Evolutionary conservation across 2,329 filamentous ascomycete genomes (phyloP).

Genomic region (Thielaviopsis musarum): DNA sequence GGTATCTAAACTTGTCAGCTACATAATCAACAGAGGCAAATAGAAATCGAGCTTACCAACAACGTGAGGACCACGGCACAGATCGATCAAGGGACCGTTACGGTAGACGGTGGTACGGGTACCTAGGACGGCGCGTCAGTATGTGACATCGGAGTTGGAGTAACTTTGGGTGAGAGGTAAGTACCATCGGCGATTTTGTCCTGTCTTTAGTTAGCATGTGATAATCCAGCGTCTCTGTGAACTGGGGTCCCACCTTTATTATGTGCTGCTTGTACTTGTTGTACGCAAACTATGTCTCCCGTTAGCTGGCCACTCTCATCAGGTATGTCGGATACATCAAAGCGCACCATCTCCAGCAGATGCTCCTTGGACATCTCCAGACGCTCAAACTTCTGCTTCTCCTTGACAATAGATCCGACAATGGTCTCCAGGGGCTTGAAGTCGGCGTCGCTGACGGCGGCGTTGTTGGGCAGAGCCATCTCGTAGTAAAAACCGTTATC

Average conservation of each 20-base stretch:
- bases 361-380: constrained; percentile 80
- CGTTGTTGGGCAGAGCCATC: constrained; percentile 65
- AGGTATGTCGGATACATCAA: neutral
- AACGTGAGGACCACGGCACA: constrained; percentile 89
- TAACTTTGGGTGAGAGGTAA: neutral
- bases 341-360: constrained; percentile 56
- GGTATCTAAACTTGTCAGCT: constrained; percentile 35
- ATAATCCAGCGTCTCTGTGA: neutral
- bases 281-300: constrained; percentile 52
- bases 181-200: constrained; percentile 81
- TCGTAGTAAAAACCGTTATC: constrained; percentile 94
- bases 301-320: neutral
- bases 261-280: constrained; percentile 98
- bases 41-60: constrained; percentile 29
- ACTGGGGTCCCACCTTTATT: constrained; percentile 36
- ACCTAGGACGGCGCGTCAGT: neutral
- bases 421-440: constrained; percentile 73
- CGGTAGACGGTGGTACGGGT: constrained; percentile 82
- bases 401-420: constrained; percentile 75
- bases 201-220: constrained; percentile 19
- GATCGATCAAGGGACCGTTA: constrained; percentile 83
- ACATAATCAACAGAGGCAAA: neutral
- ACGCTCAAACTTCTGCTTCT: constrained; percentile 89
- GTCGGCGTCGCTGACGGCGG: constrained; percentile 56
- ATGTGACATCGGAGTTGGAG: neutral